phyloP scores from a whole-genome alignment of 1,284 basidiomycete genomes.

The Ustilago vetiveriae region DNA sequence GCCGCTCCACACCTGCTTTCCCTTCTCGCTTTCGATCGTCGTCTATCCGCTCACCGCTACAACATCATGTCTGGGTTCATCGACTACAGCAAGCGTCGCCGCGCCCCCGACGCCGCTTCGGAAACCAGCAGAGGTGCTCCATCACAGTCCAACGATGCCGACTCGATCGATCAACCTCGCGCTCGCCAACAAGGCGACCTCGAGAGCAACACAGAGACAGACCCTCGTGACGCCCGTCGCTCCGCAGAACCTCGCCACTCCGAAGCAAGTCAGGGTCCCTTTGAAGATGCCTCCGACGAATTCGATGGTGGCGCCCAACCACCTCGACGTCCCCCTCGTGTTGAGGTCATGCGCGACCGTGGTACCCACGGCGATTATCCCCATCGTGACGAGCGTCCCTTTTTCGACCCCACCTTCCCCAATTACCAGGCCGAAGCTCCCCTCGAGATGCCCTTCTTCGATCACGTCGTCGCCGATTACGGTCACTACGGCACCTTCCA shows the following conservation, averaged over 20 bases:
- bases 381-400: slow-evolving; percentile 29
- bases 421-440: slow-evolving; percentile 47
- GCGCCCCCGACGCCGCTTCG: slow-evolving; percentile 20
- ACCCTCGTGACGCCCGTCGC: slow-evolving; percentile 9
- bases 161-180: slow-evolving; percentile 22
- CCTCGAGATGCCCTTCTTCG: slow-evolving; percentile 63
- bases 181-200: slow-evolving; percentile 1
- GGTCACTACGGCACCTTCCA: slow-evolving; percentile 54
- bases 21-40: too few species aligned
- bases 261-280: slow-evolving; percentile 4
- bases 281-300: slow-evolving; percentile 19
- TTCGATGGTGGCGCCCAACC: slow-evolving; percentile 5
- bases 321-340: slow-evolving; percentile 29
- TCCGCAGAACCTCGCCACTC: slow-evolving; percentile 6
- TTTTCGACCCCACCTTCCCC: slow-evolving; percentile 58
- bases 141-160: background rate
- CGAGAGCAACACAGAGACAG: slow-evolving; percentile 5
- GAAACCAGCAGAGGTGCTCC: slow-evolving; percentile 25
- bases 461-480: slow-evolving; percentile 63
- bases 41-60: too few species aligned
- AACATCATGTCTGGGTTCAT: slow-evolving; percentile 40
- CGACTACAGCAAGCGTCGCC: slow-evolving; percentile 50
- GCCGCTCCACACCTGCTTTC: background rate
- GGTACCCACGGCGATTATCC: slow-evolving; percentile 13
- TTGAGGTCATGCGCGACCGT: slow-evolving; percentile 30